phyloP scores from a whole-genome alignment of 2,329 filamentous ascomycete genomes.

The Lasiodiplodia hormozganensis region DNA sequence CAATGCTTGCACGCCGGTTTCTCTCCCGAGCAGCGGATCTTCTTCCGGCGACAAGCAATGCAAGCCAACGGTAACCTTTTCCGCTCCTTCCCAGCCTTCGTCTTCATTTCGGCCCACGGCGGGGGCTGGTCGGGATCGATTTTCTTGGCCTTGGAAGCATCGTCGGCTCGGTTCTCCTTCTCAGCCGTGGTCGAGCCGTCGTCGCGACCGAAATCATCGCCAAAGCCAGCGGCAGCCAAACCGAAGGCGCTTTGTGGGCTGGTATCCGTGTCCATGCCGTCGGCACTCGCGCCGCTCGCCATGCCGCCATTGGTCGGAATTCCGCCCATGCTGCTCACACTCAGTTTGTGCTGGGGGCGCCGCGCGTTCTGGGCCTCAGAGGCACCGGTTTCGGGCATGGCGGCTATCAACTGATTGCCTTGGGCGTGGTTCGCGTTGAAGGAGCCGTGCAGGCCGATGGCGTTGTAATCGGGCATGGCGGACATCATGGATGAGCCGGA shows the following conservation, averaged over 20 bases:
- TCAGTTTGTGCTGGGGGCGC: conserved; percentile 33
- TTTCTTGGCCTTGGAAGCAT: conserved; percentile 4
- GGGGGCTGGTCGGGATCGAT: conserved; percentile 46
- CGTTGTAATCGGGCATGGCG: conserved; percentile 13
- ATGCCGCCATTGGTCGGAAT: conserved; percentile 15
- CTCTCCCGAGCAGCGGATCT: conserved; percentile 96
- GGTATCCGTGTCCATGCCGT: conserved; percentile 40
- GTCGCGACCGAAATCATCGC: conserved; percentile 35
- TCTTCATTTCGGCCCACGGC: conserved; percentile 61
- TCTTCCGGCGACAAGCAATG: conserved; percentile 94
- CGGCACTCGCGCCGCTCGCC: conserved; percentile 36
- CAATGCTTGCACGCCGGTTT: conserved; percentile 98
- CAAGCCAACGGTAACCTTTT: conserved; percentile 92
- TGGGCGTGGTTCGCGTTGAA: not conserved
- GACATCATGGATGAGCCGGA: conserved; percentile 36
- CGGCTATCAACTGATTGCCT: conserved; percentile 9
- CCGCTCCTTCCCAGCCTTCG: conserved; percentile 86
- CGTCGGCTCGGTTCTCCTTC: conserved; percentile 8
- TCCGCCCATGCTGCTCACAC: conserved; percentile 35
- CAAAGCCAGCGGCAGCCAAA: conserved; percentile 41
- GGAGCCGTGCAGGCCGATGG: conserved; percentile 9
- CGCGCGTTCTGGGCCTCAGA: conserved; percentile 37
- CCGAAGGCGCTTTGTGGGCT: conserved; percentile 42
- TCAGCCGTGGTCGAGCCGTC: conserved; percentile 35
- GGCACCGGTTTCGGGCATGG: not conserved